Conservation (phyloP, 73 alveolate species). For the Breviolum minutum region DNA sequence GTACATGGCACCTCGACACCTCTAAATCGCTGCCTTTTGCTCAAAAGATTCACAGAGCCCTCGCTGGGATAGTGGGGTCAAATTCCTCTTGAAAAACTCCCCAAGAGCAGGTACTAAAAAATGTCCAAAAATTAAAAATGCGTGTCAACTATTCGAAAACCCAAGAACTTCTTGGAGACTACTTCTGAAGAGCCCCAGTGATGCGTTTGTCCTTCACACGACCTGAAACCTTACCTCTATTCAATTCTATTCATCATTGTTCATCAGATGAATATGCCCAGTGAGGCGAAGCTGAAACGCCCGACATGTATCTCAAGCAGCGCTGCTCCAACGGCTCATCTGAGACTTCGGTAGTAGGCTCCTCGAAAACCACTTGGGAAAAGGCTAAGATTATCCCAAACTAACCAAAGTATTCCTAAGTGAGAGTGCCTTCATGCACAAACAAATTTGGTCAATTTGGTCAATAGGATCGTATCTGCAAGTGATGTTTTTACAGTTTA, state of each 20-base stretch:
- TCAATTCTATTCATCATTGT: no score
- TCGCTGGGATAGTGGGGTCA: no score
- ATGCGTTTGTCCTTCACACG: not conserved
- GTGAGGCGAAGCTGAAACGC: not conserved
- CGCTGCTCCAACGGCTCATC: conserved; percentile 58
- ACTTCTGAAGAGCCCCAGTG: not conserved
- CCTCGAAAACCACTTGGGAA: not conserved
- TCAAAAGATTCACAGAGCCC: no score
- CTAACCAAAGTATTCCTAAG: not conserved
- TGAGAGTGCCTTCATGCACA: not conserved
- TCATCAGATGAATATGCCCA: no score
- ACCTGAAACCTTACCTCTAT: no score
- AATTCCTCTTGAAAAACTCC: not conserved
- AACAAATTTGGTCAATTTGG: not conserved
- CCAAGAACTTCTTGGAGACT: no score
- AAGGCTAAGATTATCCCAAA: not conserved
- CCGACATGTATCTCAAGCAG: conserved; percentile 9
- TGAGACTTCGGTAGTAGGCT: not conserved
- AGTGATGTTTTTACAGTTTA: no score
- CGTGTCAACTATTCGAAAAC: no score
- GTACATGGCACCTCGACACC: no score
- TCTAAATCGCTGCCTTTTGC: no score
- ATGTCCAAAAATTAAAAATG: no score
- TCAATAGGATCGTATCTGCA: not conserved
- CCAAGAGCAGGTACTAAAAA: not conserved